Percentiles rank a stretch among this genome's conserved stretches.
These are phyloP conservation scores for Eucalyptus lansdowneana DNA, from an alignment of 345 rosid genomes.

Conservation along the genomic window DNA sequence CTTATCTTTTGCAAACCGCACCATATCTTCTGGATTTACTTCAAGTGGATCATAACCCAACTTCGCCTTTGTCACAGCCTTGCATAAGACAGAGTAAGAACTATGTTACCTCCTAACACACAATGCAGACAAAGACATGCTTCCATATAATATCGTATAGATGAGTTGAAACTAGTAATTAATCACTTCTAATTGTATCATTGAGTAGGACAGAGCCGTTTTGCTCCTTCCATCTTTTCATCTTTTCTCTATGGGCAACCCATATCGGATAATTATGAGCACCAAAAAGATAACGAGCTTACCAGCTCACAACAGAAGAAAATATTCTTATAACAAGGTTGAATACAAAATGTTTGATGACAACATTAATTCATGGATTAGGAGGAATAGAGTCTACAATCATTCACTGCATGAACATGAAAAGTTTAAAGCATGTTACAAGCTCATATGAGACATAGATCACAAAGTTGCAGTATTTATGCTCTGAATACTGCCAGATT, in stretches of 20 bases:
- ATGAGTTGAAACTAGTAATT: background rate
- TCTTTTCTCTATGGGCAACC: background rate
- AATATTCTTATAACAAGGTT: background rate
- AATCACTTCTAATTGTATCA: background rate
- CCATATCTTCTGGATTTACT: conserved; percentile 99
- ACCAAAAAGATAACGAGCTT: background rate
- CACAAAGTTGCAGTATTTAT: background rate
- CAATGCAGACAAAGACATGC: background rate
- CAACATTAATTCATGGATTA: background rate
- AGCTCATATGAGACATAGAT: background rate
- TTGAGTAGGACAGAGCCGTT: background rate
- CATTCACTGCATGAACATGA: background rate
- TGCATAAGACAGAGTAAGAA: conserved; percentile 2
- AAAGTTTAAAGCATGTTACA: background rate
- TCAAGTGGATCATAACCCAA: conserved; percentile 94
- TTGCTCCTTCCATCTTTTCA: background rate
- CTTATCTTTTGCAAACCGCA: conserved; percentile 80
- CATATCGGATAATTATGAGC: background rate
- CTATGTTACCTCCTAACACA: background rate
- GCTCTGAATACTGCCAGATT: background rate
- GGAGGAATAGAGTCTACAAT: background rate
- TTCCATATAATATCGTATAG: background rate
- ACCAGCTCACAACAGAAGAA: background rate
- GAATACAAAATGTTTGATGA: background rate
- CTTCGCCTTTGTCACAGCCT: conserved; percentile 97